Base-by-base conservation (phyloP, 148 eudicot genomes). In the Rhododendron ferrugineum region DNA sequence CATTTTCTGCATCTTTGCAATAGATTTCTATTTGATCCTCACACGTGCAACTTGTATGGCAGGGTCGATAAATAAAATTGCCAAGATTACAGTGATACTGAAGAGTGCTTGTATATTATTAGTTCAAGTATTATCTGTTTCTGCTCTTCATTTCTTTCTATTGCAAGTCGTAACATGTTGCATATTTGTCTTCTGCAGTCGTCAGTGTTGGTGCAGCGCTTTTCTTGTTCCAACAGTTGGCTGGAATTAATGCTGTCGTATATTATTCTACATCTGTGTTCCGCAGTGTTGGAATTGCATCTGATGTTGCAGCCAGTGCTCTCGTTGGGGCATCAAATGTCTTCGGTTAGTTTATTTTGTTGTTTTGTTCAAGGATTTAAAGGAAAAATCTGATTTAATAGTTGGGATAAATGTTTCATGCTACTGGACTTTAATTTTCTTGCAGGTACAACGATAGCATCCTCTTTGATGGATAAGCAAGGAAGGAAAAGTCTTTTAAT, bases 261-360 rank as follows among this genome's bases (percentile, higher is more conserved):
- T 97, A 97, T 85, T 97, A 95, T 87, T 97, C 99, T 30, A 97
- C 99, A 2, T 89, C 98, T 26, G 99, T 97, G 26, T 97, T 97
- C 88, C 96, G 98, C 5, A 94, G 93, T 88, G 98, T 98, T 87
- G 99, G 99, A 83, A 92, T 97, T 89, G 88, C 93, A 87, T 97
- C 99, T 73, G 99, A 97, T 90, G 98, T 97, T 87, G 99, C 99
- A 82, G 99, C 99, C 78, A 97, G 99, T 91, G 98, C 99, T 88
- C 89, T 97, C 10, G 99, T 97, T 82, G 99, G 99, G 76, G 99
- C 96, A 76, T 84, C 99, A 30, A 97, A 97, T 92, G 99, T 97
- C 81, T 89, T 97, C 40, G 99, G 99, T 94, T 52, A 82, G 92
- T 87, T 42, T 50, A 8, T 76, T 66, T 14, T 84, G 36, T 72